phyloP scores from a whole-genome alignment of 306 rosid species.

The Senna siamea region DNA sequence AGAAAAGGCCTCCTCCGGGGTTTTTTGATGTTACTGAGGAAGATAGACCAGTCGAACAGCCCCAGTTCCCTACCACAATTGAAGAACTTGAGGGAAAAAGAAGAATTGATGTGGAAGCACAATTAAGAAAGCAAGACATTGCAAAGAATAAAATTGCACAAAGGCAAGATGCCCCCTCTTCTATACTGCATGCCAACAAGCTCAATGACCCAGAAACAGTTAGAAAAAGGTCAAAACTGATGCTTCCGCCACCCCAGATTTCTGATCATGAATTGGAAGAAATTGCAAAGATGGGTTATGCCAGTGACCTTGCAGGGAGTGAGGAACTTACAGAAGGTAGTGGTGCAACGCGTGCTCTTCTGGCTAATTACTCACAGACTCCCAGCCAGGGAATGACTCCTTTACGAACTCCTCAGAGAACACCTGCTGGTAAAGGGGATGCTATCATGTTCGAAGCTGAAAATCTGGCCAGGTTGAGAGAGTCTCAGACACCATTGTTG shows the following conservation, averaged over 20 bases:
- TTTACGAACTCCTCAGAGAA: conserved; percentile 87
- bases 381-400: conserved; percentile 82
- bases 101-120: conserved; percentile 80
- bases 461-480: conserved; percentile 92
- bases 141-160: conserved; percentile 89
- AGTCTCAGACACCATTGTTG: conserved; percentile 91
- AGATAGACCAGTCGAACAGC: conserved; percentile 76
- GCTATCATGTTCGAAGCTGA: conserved; percentile 98
- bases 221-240: conserved; percentile 85
- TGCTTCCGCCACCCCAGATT: conserved; percentile 97
- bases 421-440: conserved; percentile 92
- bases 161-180: conserved; percentile 90
- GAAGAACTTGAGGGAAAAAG: conserved; percentile 96
- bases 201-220: conserved; percentile 93
- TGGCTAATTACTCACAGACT: conserved; percentile 87
- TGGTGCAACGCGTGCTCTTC: conserved; percentile 86
- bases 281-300: conserved; percentile 96
- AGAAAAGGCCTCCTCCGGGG: conserved; percentile 95
- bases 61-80: conserved; percentile 80
- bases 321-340: conserved; percentile 79
- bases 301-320: conserved; percentile 79
- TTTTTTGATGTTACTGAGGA: conserved; percentile 84
- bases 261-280: conserved; percentile 92
- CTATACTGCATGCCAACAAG: conserved; percentile 90
- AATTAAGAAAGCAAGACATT: conserved; percentile 80